These are phyloP conservation scores for Trametes meyenii DNA, from an alignment of 768 basidiomycete species.

Conservation along the genomic window DNA sequence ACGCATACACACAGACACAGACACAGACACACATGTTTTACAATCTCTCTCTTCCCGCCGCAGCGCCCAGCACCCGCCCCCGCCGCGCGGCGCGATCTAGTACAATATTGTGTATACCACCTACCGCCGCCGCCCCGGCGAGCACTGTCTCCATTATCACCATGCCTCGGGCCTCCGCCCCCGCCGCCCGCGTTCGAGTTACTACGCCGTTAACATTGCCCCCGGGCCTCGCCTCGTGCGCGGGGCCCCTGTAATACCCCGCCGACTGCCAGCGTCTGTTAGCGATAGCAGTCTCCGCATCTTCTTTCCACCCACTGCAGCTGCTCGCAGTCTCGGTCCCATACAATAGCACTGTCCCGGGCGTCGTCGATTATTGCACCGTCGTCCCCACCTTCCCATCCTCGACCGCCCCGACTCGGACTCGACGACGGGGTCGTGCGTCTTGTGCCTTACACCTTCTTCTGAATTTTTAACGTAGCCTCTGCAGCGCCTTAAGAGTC, in stretches of 20 bases:
- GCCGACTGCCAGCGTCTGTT: not conserved
- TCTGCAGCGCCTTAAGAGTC: too few species aligned
- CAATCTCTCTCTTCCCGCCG: not conserved
- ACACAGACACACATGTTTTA: slow-evolving; percentile 2
- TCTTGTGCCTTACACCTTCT: not conserved
- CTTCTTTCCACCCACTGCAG: not conserved
- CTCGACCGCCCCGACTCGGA: too few species aligned
- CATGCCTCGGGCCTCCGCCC: not conserved
- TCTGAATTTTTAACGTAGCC: too few species aligned
- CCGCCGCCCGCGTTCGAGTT: not conserved
- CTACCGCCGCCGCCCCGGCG: not conserved
- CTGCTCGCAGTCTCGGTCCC: too few species aligned
- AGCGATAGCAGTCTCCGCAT: slow-evolving; percentile 5
- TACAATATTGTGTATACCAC: slow-evolving; percentile 18
- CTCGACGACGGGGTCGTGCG: too few species aligned
- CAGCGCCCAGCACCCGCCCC: not conserved
- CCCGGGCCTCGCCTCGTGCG: not conserved
- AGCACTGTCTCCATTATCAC: slow-evolving; percentile 9
- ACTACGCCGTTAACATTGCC: not conserved
- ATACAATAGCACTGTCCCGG: too few species aligned
- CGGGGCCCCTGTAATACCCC: slow-evolving; percentile 6
- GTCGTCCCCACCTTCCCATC: too few species aligned
- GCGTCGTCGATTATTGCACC: too few species aligned
- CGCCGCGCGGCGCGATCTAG: slow-evolving; percentile 1
- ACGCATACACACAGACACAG: too few species aligned